phyloP scores from a whole-genome alignment of 108 stramenopile genomes.

The Skeletonema tropicum region DNA sequence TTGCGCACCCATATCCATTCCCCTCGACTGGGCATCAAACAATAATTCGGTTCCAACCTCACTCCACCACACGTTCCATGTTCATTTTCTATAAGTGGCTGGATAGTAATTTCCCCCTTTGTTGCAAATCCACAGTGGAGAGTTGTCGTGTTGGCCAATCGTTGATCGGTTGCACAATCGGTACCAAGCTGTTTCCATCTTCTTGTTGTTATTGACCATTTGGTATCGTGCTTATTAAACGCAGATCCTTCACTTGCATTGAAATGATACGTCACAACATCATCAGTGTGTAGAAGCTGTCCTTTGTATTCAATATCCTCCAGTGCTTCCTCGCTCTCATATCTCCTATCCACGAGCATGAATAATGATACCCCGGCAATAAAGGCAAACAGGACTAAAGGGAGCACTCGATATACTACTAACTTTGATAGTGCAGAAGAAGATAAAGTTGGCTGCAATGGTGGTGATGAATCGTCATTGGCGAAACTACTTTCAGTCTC shows the following conservation, averaged over 20 bases:
- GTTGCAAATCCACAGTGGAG: conserved; percentile 11
- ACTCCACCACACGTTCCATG: conserved; percentile 30
- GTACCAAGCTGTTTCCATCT: neutral
- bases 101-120: neutral
- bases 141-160: conserved; percentile 19
- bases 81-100: neutral
- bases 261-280: neutral
- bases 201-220: neutral
- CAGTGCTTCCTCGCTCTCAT: neutral
- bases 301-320: conserved; percentile 1
- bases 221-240: neutral
- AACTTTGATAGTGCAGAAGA: neutral
- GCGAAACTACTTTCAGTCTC: no score
- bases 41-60: conserved; percentile 13
- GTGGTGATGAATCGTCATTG: no score
- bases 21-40: conserved; percentile 19
- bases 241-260: neutral
- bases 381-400: neutral
- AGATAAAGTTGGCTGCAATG: no score
- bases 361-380: neutral
- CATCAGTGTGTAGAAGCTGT: no score
- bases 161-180: neutral
- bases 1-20: conserved; percentile 10
- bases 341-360: neutral
- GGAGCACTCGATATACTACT: neutral